Base-by-base conservation (phyloP, 371 early-diverging fungal species). In the Rhizopus delemar region DNA sequence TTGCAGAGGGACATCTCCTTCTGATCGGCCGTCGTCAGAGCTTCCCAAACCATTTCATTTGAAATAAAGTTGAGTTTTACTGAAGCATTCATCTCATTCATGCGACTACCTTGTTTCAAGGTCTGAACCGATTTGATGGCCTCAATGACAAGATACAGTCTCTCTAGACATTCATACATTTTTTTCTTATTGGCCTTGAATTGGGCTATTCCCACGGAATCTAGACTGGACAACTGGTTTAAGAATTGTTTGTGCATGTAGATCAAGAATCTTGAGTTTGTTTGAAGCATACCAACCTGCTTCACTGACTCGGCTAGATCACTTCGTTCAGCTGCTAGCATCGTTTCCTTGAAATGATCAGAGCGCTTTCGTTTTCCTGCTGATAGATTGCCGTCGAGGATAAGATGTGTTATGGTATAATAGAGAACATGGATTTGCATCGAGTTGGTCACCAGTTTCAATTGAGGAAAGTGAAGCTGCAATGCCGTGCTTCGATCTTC, bases 321-420 rank as follows among this genome's bases (percentile, higher is more conserved):
- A 57, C 80, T 75, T 51, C 83, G 70, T 43, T 88, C 87, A 15
- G 85, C 84, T 6, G 93, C 88, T 51, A 95, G 68, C 65, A 89
- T 71, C 51, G 91, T 88, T 16, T 91, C 89, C 35, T 82, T 74
- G 8, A 93, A 72, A 15, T 84, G 76, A 43, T 82, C 89, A 45
- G 75, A 69, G 9, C 88, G 81, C 46, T 86, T 84, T 39, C 87
- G 89, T 55, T 84, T 78, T 2, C 80, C 80, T 0, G 93, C 88
- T 50, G 51, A 51, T 1, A 60, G 16, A 29, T 53, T 90, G 9
- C 76, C 80, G 56, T 89, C 92, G 7, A 90, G 80, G 11, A 93
- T 63, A 11, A 93, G 75, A 45, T 90, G 83, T 0, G 73, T 77
- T 29, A 90, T 76, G 4, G 90, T 79, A 53, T 90, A 81, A 52